Percentiles rank a stretch among this genome's conserved stretches.
Evolutionary conservation across 345 rosid genomes (phyloP).

Genomic region (Brassica cretica): DNA sequence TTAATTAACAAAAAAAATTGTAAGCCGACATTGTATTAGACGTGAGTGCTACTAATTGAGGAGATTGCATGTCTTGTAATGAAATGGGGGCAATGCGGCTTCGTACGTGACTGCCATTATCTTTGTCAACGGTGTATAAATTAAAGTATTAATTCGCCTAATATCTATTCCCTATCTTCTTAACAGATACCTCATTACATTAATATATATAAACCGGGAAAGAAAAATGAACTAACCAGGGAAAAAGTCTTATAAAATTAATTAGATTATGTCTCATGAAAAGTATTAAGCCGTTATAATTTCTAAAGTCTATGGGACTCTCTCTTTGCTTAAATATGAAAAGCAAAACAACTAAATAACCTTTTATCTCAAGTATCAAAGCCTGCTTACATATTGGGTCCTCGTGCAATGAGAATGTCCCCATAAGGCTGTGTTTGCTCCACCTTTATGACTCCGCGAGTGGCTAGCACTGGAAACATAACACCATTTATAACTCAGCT

Average conservation of each 20-base stretch:
- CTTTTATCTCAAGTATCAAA: not conserved
- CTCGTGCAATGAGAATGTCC: slow-evolving; percentile 70
- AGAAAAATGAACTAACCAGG: not conserved
- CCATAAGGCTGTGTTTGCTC: slow-evolving; percentile 64
- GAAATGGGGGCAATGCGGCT: slow-evolving; percentile 14
- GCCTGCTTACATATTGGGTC: slow-evolving; percentile 56
- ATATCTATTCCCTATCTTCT: not conserved
- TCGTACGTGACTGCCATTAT: slow-evolving; percentile 40
- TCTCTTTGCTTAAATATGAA: not conserved
- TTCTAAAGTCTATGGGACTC: not conserved
- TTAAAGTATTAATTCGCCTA: not conserved
- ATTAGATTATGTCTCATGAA: not conserved
- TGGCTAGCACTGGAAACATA: slow-evolving; percentile 59
- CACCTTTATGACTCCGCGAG: slow-evolving; percentile 60
- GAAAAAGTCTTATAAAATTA: not conserved
- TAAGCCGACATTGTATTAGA: slow-evolving; percentile 11
- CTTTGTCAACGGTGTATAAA: slow-evolving; percentile 33
- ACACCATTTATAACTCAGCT: not conserved
- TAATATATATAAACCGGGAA: not conserved
- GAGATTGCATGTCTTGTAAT: slow-evolving; percentile 20
- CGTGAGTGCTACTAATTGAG: slow-evolving; percentile 32
- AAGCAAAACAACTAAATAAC: not conserved
- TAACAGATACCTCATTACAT: not conserved
- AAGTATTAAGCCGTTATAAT: not conserved
- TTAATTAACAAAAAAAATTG: not conserved